Conservation (phyloP, 805 yeast species). For the Candida morakotiae region DNA sequence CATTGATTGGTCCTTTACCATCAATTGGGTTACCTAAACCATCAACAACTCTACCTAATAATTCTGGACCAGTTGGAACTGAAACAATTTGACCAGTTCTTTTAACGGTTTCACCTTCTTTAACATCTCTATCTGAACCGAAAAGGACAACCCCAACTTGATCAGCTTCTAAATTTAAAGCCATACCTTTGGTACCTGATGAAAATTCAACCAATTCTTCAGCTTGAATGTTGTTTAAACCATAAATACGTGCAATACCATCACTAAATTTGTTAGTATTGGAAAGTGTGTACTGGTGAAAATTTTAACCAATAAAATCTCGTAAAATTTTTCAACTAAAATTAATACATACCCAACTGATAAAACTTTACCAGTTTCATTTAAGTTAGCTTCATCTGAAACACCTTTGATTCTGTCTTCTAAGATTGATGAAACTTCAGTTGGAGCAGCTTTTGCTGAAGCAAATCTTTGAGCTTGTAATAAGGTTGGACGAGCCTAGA, state of each 20-base stretch:
- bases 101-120: conserved; percentile 99
- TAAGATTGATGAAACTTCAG: conserved; percentile 97
- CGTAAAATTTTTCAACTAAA: conserved; percentile 3
- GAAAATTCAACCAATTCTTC: conserved; percentile 99
- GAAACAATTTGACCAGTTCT: conserved; percentile 99
- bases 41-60: conserved; percentile 98
- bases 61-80: conserved; percentile 97
- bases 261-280: conserved; percentile 62
- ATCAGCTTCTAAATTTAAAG: conserved; percentile 99
- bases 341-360: conserved; percentile 78
- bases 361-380: conserved; percentile 99
- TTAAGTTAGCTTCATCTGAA: conserved; percentile 92
- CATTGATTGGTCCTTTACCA: conserved; percentile 97
- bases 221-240: conserved; percentile 99
- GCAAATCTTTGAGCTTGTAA: conserved; percentile 78
- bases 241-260: conserved; percentile 99
- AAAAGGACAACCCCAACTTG: conserved; percentile 99
- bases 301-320: conserved; percentile 1
- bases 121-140: conserved; percentile 98
- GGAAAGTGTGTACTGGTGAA: conserved; percentile 9
- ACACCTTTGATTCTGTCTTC: conserved; percentile 99
- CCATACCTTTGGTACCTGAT: conserved; percentile 99
- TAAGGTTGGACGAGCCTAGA: conserved; percentile 68
- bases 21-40: conserved; percentile 99
- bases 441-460: conserved; percentile 96